Base-by-base conservation (phyloP, 1,284 basidiomycete species). In the Irpex lacteus region DNA sequence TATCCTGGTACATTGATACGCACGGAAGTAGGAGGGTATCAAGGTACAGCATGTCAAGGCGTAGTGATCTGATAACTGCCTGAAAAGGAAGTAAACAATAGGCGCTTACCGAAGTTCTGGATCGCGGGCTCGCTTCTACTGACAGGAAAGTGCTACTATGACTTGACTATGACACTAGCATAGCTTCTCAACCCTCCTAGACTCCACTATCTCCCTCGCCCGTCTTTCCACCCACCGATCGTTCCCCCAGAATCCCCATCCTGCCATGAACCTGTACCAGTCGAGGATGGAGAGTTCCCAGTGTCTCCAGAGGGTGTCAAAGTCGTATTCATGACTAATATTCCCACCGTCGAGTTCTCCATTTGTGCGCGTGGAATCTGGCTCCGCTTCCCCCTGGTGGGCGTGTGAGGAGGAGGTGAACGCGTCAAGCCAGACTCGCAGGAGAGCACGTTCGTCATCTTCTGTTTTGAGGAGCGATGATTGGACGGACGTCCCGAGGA, bases 221-320 rank as follows among this genome's bases (percentile, higher is more conserved):
- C 67, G 54, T 13, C 60, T 49, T 47, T 58, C 53, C 2, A 63
- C 64, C 68, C 68, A 69, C 4, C 38, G 9, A 56, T 68, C 68
- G 44, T 69, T 69, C 5, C 68, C 68, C 68, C 68, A 69, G 64
- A 68, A 69, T 5, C 68, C 68, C 68, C 67, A 69, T 4, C 68
- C 68, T 3, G 67, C 68, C 68, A 69, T 69, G 55, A 69, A 69
- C 11, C 68, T 40, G 44, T 63, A 68, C 68, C 68, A 69, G 54
- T 69, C 67, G 32, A 69, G 67, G 37, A 69, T 63, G 2, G 67
- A 60, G 8, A 69, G 62, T 19, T 69, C 67, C 68, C 68, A 69
- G 38, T 69, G 67, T 13, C 21, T 44, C 61, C 54, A 63, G 36
- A 69, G 63, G 4, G 47, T 59, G 1, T 67, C 65, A 34, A 67